Conservation (phyloP, 1,139 yeast species). For the Yamadazyma epiphylla region DNA sequence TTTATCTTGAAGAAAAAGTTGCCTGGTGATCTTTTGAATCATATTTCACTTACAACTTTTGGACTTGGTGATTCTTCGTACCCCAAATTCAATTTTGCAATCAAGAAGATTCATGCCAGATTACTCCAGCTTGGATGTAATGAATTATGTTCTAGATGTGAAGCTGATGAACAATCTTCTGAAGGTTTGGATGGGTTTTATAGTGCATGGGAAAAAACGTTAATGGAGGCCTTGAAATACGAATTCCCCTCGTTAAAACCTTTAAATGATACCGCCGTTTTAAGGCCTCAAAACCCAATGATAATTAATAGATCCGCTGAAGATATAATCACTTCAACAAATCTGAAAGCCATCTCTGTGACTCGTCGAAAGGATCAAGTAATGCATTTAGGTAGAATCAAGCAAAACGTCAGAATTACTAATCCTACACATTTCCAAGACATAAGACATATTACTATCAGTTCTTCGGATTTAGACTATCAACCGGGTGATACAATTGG, state of each 20-base stretch:
- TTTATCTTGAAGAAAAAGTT: conserved; percentile 65
- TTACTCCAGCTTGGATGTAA: conserved; percentile 76
- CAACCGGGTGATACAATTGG: conserved; percentile 80
- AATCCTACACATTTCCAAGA: conserved; percentile 80
- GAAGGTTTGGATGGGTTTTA: conserved; percentile 79
- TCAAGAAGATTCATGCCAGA: conserved; percentile 75
- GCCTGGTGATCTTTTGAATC: conserved; percentile 60
- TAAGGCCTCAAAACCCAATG: conserved; percentile 41
- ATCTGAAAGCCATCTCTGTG: conserved; percentile 3
- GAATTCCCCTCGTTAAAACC: conserved; percentile 32
- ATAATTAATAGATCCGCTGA: conserved; percentile 18
- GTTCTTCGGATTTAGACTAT: conserved; percentile 34
- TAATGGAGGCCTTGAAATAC: conserved; percentile 38
- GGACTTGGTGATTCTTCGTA: conserved; percentile 97
- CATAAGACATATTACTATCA: conserved; percentile 61
- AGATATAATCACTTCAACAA: conserved; percentile 12
- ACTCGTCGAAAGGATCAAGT: conserved; percentile 5
- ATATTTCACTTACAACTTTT: conserved; percentile 64
- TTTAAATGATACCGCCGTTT: conserved; percentile 35
- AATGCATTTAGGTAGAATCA: conserved; percentile 38
- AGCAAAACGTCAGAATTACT: conserved; percentile 58
- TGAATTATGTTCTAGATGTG: conserved; percentile 71
- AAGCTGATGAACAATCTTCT: conserved; percentile 82
- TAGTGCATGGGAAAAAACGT: conserved; percentile 63
- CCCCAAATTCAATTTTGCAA: conserved; percentile 81